Base-by-base conservation (phyloP, 148 eudicot species). In the Drosera capensis region DNA sequence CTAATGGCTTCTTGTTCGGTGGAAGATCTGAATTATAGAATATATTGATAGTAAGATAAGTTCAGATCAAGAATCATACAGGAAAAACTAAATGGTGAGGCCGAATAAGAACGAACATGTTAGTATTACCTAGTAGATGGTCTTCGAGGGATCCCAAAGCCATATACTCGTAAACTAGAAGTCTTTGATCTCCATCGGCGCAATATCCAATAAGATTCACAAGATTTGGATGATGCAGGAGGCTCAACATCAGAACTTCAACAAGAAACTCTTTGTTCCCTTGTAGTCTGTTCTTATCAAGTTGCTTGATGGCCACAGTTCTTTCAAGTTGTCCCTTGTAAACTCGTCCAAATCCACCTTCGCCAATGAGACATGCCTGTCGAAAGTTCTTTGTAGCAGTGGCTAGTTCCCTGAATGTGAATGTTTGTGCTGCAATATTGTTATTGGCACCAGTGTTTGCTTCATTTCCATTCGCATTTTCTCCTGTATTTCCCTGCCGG, bases 271-370 rank as follows among this genome's bases (percentile, higher is more conserved):
- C 88, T 46, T 54, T 72, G 55, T 73, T 76, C 47, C 88, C 88
- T 70, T 80, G 88, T 51, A 68, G 31, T 34, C 80, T 80, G 37
- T 76, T 75, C 45, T 79, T 54, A 51, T 80, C 83, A 16, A 80
- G 75, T 54, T 80, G 82, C 46, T 80, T 80, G 22, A 80, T 76
- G 35, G 88, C 88, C 20, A 65, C 72, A 13, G 59, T 60, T 56
- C 51, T 64, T 19, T 40, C 60, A 56, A 79, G 58, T 26, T 56
- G 53, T 12, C 87, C 87, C 64, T 58, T 75, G 52, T 79, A 79
- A 48, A 79, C 87, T 51, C 82, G 64, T 42, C 87, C 87, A 41
- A 75, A 79, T 7, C 87, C 79, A 16, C 79, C 82, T 75, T 79
- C 87, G 31, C 87, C 82, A 23, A 79, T 12, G 23, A 79, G 46